These are phyloP conservation scores for Phytopythium oedochilum DNA, from an alignment of 352 stramenopile genomes.

Conservation along the genomic window DNA sequence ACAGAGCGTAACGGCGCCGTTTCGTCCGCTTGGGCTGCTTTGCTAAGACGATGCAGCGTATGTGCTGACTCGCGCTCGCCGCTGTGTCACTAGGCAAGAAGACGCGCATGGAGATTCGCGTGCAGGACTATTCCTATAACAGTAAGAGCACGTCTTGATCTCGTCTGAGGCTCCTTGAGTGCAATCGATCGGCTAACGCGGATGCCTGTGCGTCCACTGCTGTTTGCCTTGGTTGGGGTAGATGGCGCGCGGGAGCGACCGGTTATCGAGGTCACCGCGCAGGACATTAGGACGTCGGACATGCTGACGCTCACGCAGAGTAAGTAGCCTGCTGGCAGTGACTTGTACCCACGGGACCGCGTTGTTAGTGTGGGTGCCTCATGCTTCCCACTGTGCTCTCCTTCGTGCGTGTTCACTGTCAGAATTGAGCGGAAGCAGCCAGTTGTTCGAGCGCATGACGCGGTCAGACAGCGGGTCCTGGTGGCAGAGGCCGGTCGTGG, in stretches of 20 bases:
- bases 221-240: constrained; percentile 13
- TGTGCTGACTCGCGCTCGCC: not conserved
- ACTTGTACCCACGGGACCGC: not conserved
- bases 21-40: not conserved
- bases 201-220: not conserved
- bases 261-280: constrained; percentile 42
- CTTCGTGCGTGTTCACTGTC: constrained; percentile 2
- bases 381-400: not conserved
- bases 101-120: constrained; percentile 47
- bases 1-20: not conserved
- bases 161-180: not conserved
- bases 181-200: constrained; percentile 6
- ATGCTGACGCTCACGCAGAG: constrained; percentile 47
- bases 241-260: constrained; percentile 32
- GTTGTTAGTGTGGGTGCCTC: not conserved
- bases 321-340: constrained; percentile 10
- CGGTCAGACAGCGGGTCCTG: constrained; percentile 15
- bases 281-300: constrained; percentile 46
- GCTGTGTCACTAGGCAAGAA: constrained; percentile 15
- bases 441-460: not conserved
- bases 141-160: constrained; percentile 19
- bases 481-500: constrained; percentile 28
- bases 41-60: not conserved
- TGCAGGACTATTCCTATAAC: constrained; percentile 66
- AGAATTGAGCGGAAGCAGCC: not conserved